Conservation (phyloP, 495 filamentous ascomycete genomes). For the Lasiosphaeria hispida region DNA sequence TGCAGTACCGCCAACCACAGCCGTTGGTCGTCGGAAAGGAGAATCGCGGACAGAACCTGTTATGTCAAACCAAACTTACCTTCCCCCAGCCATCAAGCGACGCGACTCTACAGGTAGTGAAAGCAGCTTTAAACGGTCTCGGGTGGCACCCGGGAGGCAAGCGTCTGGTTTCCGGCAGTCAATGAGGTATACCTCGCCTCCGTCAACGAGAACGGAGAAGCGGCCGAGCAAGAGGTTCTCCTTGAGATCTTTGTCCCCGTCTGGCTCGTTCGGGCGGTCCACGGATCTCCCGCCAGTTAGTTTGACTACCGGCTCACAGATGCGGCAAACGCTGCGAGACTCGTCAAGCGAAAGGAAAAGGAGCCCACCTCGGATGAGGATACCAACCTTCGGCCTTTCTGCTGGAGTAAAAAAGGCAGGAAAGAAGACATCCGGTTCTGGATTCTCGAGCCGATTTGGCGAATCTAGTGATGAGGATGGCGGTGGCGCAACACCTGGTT, state of each 20-base stretch:
- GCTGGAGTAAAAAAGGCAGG: constrained; percentile 26
- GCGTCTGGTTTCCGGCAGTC: constrained; percentile 40
- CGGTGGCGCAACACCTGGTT: constrained; percentile 41
- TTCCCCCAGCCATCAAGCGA: constrained; percentile 24
- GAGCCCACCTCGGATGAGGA: constrained; percentile 23
- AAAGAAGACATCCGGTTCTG: constrained; percentile 20
- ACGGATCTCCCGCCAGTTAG: constrained; percentile 15
- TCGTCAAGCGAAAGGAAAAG: constrained; percentile 23
- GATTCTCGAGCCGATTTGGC: constrained; percentile 41
- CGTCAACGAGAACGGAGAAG: constrained; percentile 15
- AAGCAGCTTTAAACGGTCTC: constrained; percentile 48
- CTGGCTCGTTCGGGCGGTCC: constrained; percentile 28
- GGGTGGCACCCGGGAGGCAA: constrained; percentile 18
- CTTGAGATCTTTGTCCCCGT: constrained; percentile 39
- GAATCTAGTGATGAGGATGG: constrained; percentile 74
- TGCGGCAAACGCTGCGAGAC: constrained; percentile 33
- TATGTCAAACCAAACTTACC: neutral
- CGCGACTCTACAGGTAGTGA: constrained; percentile 47
- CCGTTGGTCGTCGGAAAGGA: too few species aligned
- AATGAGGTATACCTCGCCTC: constrained; percentile 36
- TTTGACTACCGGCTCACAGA: constrained; percentile 14
- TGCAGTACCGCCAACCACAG: too few species aligned
- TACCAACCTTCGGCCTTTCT: constrained; percentile 34
- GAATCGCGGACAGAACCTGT: too few species aligned
- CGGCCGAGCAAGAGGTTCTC: constrained; percentile 39